Evolutionary conservation across 129 eudicot species (phyloP).

Genomic region (Flaveria ramosissima): DNA sequence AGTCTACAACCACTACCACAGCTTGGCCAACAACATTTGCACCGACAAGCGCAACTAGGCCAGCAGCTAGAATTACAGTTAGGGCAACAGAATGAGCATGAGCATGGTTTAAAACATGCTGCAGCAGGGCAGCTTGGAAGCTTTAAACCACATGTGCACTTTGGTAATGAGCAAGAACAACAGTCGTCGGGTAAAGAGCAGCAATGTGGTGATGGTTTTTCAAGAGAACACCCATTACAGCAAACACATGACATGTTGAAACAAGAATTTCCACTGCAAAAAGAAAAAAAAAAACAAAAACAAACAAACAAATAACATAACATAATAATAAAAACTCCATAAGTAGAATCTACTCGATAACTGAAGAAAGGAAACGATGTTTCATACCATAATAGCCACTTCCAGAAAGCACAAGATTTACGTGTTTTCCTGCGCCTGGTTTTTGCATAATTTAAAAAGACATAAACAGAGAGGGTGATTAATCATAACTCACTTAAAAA

Average conservation of each 20-base stretch:
- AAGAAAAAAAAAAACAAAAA: not conserved
- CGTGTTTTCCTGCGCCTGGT: constrained; percentile 56
- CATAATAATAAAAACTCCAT: no score
- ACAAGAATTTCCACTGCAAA: constrained; percentile 57
- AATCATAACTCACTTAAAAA: not conserved
- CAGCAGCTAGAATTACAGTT: constrained; percentile 38
- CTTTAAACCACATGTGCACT: constrained; percentile 42
- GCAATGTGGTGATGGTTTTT: constrained; percentile 47
- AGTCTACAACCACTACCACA: constrained; percentile 54
- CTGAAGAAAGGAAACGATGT: not conserved
- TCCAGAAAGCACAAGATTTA: constrained; percentile 69
- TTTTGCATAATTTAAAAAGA: not conserved
- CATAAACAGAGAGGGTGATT: not conserved
- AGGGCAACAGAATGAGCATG: constrained; percentile 21
- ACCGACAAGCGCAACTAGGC: constrained; percentile 33
- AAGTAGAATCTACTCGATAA: no score
- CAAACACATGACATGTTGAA: constrained; percentile 52
- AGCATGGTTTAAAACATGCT: constrained; percentile 35
- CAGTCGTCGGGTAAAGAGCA: constrained; percentile 42
- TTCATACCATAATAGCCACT: constrained; percentile 78
- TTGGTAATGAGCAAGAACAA: constrained; percentile 52
- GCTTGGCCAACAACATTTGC: constrained; percentile 26
- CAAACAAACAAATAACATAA: no score
- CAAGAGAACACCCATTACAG: constrained; percentile 18
- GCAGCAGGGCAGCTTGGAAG: constrained; percentile 24